Conservation (phyloP, 2,329 filamentous ascomycete genomes). For the Fusarium sp. region DNA sequence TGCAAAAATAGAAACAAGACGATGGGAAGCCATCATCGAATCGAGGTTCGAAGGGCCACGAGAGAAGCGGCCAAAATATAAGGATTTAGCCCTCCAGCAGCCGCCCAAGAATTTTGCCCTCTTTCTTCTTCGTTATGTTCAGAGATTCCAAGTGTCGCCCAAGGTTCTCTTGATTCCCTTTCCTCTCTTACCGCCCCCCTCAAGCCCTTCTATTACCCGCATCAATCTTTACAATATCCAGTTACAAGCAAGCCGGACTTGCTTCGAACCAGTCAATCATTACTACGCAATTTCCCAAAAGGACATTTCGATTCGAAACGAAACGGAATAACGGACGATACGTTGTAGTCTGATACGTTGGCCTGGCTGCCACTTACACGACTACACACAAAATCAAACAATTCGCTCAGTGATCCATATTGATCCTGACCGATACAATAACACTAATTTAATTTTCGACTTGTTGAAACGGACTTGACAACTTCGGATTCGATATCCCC, state of each 20-base stretch:
- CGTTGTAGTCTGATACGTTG: constrained; percentile 44
- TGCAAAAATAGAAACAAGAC: constrained; percentile 53
- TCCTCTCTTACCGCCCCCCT: constrained; percentile 47
- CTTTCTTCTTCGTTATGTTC: constrained; percentile 51
- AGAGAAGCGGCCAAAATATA: constrained; percentile 64
- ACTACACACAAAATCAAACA: constrained; percentile 22
- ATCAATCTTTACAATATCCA: constrained; percentile 44
- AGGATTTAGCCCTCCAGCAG: constrained; percentile 61
- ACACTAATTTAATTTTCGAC: constrained; percentile 46
- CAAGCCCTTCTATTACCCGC: constrained; percentile 44
- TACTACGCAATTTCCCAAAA: constrained; percentile 43
- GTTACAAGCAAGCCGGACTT: constrained; percentile 69
- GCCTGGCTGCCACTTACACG: constrained; percentile 40
- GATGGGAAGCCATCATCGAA: constrained; percentile 40
- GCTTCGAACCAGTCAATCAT: constrained; percentile 64
- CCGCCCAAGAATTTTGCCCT: constrained; percentile 52
- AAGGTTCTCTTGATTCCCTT: constrained; percentile 52
- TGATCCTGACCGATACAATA: constrained; percentile 39
- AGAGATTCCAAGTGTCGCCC: constrained; percentile 62
- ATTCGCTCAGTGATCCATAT: constrained; percentile 39
- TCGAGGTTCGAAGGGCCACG: constrained; percentile 48
- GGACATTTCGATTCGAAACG: constrained; percentile 29
- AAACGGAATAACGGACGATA: constrained; percentile 28
- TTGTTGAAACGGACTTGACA: constrained; percentile 38
- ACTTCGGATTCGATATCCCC: constrained; percentile 31